Percentiles rank a stretch among this genome's conserved stretches.
phyloP scores from a whole-genome alignment of 192 early-diverging fungal genomes.

The Funneliformis geosporum region DNA sequence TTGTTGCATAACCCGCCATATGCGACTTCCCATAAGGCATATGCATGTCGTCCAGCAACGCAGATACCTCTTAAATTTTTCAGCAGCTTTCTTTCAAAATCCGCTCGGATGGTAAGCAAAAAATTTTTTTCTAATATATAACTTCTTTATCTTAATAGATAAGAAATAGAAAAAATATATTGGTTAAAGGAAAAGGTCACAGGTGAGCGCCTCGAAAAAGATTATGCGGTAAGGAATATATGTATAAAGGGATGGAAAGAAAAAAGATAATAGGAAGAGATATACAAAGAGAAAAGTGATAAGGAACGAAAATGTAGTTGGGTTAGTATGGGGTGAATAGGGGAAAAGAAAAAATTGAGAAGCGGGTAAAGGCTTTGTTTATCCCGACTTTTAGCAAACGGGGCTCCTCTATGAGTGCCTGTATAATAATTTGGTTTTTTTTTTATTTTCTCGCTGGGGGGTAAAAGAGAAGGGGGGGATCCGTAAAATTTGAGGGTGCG shows the following conservation, averaged over 20 bases:
- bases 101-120: no score
- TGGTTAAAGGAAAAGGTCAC: neutral
- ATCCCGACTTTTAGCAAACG: constrained; percentile 1
- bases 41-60: constrained; percentile 37
- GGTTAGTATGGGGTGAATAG: neutral
- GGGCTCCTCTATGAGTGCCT: constrained; percentile 6
- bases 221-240: constrained; percentile 9
- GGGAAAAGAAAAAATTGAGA: neutral
- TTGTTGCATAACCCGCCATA: constrained; percentile 9
- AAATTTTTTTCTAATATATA: no score
- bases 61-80: neutral
- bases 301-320: neutral
- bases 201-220: constrained; percentile 3
- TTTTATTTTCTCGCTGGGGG: constrained; percentile 10
- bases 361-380: constrained; percentile 11
- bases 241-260: neutral
- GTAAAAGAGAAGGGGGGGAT: neutral
- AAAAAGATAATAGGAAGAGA: constrained; percentile 16
- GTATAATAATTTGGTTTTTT: constrained; percentile 5
- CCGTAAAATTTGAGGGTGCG: constrained; percentile 6
- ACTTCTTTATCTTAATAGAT: neutral
- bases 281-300: constrained; percentile 17
- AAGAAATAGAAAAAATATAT: neutral
- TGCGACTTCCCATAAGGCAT: constrained; percentile 19
- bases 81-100: no score